Evolutionary conservation across 371 early-diverging fungal species (phyloP).

Genomic region (Apophysomyces trapeziformis): DNA sequence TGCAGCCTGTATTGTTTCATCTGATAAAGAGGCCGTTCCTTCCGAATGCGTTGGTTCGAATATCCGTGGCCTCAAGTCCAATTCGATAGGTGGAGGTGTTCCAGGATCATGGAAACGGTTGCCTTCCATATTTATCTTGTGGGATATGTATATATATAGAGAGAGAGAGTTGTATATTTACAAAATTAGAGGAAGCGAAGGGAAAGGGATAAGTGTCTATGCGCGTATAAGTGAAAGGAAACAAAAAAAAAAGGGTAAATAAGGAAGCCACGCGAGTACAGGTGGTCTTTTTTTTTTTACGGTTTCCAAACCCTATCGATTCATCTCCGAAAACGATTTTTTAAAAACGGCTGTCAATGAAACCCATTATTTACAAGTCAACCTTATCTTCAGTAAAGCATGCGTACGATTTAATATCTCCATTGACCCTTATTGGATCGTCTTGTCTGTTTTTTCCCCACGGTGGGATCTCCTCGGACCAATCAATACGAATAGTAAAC

Average conservation of each 20-base stretch:
- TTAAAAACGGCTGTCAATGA: conserved; percentile 1
- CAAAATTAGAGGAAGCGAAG: neutral
- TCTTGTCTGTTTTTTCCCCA: neutral
- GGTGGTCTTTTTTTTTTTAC: neutral
- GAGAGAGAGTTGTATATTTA: neutral
- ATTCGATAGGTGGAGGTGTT: conserved; percentile 30
- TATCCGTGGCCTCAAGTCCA: neutral
- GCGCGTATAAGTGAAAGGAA: neutral
- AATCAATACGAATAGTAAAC: too few species aligned
- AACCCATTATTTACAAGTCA: neutral
- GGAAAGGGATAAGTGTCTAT: neutral
- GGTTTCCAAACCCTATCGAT: neutral
- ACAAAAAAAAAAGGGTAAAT: neutral
- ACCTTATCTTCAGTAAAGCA: neutral
- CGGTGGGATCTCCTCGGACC: too few species aligned
- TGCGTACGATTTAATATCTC: neutral
- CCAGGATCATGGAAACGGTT: conserved; percentile 35
- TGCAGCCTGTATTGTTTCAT: neutral
- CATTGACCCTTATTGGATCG: neutral
- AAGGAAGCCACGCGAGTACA: neutral
- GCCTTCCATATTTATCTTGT: conserved; percentile 19
- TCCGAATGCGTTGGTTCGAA: conserved; percentile 1
- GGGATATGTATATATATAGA: conserved; percentile 7
- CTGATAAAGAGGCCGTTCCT: neutral
- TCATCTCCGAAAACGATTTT: conserved; percentile 5